A percentile compares a stretch with the other conserved stretches of the same genome.
phyloP scores from a whole-genome alignment of 2,329 filamentous ascomycete genomes.

The Aphanoascus verrucosus region DNA sequence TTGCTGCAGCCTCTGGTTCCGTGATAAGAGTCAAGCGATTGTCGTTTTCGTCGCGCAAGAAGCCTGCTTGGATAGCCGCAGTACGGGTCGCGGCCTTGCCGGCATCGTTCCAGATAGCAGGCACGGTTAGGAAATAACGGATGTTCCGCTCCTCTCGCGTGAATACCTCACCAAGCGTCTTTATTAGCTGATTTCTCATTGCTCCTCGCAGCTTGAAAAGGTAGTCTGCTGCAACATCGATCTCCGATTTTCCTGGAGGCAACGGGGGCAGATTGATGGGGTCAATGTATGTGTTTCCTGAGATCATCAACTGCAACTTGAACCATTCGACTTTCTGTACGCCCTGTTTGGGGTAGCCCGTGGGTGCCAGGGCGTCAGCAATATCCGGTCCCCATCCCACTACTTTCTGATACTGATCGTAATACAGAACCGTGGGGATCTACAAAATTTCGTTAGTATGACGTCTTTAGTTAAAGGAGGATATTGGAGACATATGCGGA shows the following conservation, averaged over 20 bases:
- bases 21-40: conserved; percentile 90
- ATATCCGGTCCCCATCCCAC: conserved; percentile 99
- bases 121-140: conserved; percentile 94
- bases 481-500: neutral
- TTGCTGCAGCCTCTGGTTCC: conserved; percentile 89
- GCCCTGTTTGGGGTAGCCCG: conserved; percentile 91
- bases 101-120: conserved; percentile 98
- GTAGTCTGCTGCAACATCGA: conserved; percentile 98
- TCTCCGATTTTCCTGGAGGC: conserved; percentile 94
- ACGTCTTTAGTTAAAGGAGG: neutral
- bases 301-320: conserved; percentile 97
- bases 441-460: conserved; percentile 30
- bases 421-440: conserved; percentile 99
- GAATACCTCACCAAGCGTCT: conserved; percentile 94
- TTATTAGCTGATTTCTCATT: conserved; percentile 90
- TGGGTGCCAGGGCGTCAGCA: conserved; percentile 88
- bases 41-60: conserved; percentile 93
- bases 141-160: conserved; percentile 97
- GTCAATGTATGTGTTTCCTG: conserved; percentile 97
- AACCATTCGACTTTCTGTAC: conserved; percentile 99
- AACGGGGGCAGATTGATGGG: conserved; percentile 97
- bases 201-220: conserved; percentile 96
- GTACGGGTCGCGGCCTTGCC: conserved; percentile 94
- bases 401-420: conserved; percentile 98
- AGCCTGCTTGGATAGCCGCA: conserved; percentile 92